Evolutionary conservation across 2,329 filamentous ascomycete species (phyloP).

Genomic region (Aspergillus terreus): DNA sequence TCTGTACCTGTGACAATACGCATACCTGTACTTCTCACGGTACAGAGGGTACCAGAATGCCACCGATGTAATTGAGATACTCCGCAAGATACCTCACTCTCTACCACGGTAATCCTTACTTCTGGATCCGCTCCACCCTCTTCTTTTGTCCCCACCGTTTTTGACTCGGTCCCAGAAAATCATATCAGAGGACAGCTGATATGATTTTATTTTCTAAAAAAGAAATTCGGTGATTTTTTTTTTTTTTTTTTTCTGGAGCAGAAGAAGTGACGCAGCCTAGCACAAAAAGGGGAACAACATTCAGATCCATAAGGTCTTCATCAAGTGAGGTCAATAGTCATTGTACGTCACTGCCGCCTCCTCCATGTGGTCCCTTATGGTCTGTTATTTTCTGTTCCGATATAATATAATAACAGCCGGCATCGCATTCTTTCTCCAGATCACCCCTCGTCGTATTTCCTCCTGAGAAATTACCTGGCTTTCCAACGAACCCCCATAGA

Average conservation of each 20-base stretch:
- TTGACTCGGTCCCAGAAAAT: conserved; percentile 20
- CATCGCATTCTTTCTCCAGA: conserved; percentile 16
- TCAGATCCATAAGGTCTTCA: too few species aligned
- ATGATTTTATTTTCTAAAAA: conserved; percentile 2
- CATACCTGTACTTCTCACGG: background rate
- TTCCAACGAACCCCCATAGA: background rate
- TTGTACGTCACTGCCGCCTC: conserved; percentile 15
- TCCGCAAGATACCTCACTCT: too few species aligned
- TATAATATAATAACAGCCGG: conserved; percentile 14
- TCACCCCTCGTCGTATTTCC: conserved; percentile 7
- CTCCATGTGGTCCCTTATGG: conserved; percentile 14
- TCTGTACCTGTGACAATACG: background rate
- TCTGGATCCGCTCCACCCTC: conserved; percentile 11
- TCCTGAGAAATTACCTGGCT: background rate
- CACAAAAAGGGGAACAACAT: conserved; percentile 9
- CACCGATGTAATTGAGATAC: background rate
- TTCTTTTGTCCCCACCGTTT: conserved; percentile 15
- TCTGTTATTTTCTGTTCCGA: conserved; percentile 6
- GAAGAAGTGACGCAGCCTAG: conserved; percentile 2
- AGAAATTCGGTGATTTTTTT: background rate
- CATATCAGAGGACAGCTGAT: conserved; percentile 7
- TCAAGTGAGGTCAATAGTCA: conserved; percentile 3
- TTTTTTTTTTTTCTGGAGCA: background rate
- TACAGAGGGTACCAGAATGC: too few species aligned
- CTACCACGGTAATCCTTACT: background rate